Conservation (phyloP, 73 alveolate genomes). For the Breviolum minutum region DNA sequence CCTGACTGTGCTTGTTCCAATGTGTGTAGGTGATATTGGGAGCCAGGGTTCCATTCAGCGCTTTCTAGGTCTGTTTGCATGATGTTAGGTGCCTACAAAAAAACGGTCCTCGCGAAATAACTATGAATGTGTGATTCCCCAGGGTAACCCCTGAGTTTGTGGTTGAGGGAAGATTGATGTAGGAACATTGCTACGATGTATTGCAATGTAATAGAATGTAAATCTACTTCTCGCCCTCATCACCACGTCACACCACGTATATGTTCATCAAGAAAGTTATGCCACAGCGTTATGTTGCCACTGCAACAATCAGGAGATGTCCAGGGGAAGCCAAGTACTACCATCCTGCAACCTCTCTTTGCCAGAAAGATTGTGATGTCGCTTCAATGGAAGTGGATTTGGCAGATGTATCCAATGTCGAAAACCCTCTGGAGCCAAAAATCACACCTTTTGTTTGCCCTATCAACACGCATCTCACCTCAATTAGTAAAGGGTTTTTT, state of each 20-base stretch:
- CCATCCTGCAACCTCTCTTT: not conserved
- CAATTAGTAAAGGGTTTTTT: too few relatives aligned
- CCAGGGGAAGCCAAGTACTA: not conserved
- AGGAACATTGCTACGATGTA: not conserved
- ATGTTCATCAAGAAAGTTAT: not conserved
- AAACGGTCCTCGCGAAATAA: too few relatives aligned
- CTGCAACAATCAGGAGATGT: not conserved
- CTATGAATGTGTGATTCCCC: too few relatives aligned
- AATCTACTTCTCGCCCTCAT: not conserved
- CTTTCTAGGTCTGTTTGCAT: too few relatives aligned
- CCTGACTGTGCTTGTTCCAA: too few relatives aligned
- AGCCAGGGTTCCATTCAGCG: too few relatives aligned
- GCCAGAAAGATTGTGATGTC: not conserved
- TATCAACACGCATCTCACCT: not conserved
- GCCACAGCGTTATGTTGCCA: not conserved
- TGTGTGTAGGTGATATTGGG: too few relatives aligned
- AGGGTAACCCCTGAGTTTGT: too few relatives aligned
- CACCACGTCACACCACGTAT: not conserved
- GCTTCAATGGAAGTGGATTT: not conserved
- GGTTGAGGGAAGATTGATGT: too few relatives aligned
- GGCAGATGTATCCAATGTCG: too few relatives aligned
- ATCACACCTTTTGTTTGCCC: not conserved
- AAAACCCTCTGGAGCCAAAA: not conserved
- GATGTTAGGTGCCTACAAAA: too few relatives aligned
- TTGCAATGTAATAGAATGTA: not conserved